Base-by-base conservation (phyloP, 139 green algal genomes). In the Tetradesmus lagerheimii region DNA sequence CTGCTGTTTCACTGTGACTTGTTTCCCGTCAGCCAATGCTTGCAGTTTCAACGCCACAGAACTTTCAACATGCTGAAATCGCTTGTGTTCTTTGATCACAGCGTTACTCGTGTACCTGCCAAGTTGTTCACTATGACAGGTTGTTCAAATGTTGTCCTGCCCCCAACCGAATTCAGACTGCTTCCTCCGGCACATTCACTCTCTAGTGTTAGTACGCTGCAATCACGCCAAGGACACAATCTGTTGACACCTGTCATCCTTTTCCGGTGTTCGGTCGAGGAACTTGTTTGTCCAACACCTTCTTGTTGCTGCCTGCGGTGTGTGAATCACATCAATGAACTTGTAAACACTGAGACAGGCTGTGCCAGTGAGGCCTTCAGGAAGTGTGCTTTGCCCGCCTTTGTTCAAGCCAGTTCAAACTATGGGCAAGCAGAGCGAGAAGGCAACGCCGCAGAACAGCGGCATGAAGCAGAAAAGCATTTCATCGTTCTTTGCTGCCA, bases 401-500 rank as follows among this genome's bases (percentile, higher is more conserved):
- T n/a, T 31, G 5, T 71, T 71, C 57, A 71, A 71, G 57, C 57
- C 23, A 71, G 4, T 71, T 71, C 57, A 71, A 71, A 71, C 71
- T 4, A 79, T 38, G 71, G 71, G 71, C 71, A 79, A 38, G 11
- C 71, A 79, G 4, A 83, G 37, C 25, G 34, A 31, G 34, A 83
- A 47, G 38, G 25, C 37, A 23, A 47, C 74, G 39, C 77, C 34
- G 77, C 38, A 34, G 25, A 39, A 38, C 12, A 38, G 43, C 14
- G 39, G 43, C 39, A 91, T 88, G 83, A 90, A 88, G 31, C 95
- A 97, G 79, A 84, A 89, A 29, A 95, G 93, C 57, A 97, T 97
- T 23, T 92, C 93, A 1, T 71, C 91, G 29, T 97, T 97, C 88
- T 97, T 97, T 62, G 82, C 89, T 2, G 41, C 82, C 12, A 91